Evolutionary conservation across 257 asterid genomes (phyloP), one percentile per base, ranked within the genome.

Genomic region (Gynochthodes officinalis): DNA sequence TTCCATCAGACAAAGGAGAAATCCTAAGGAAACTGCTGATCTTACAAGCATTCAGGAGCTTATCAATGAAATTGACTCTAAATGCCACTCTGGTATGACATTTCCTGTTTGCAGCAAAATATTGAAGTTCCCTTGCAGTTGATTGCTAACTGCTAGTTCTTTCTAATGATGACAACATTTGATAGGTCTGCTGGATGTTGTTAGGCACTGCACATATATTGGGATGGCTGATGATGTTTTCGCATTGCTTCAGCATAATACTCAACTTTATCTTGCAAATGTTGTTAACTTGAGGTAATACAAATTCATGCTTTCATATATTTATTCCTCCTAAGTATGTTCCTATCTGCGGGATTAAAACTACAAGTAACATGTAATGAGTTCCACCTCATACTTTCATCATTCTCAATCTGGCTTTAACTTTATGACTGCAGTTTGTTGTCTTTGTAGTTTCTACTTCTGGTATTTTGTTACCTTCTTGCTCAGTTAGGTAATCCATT

Each of bases 161-260:
- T 71, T 63, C 23, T 42, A 30, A 21, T 81, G 18, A 35, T 37
- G 23, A 32, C 54, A 68, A 35, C 27, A 13, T 64, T 62, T 61
- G 73, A 53, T 69, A 91, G 98, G 90, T 86, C 78, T 94, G 82
- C 88, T 91, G 86, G 96, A 91, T 60, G 78, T 85, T 79, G 90
- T 94, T 57, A 87, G 89, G 69, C 79, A 87, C 81, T 88, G 99
- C 88, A 86, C 97, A 21, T 94, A 91, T 84, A 76, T 85, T 76
- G 97, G 99, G 80, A 91, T 94, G 97, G 97, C 97, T 18, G 99
- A 94, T 82, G 99, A 88, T 75, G 85, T 80, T 71, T 85, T 88
- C 60, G 95, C 96, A 53, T 76, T 94, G 84, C 85, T 94, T 79
- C 97, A 94, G 83, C 89, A 94, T 82, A 83, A 83, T 42, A 91